Evolutionary conservation across 768 basidiomycete genomes (phyloP), one percentile per base, ranked within the genome.

Genomic region (Phaeolepiota aurea): DNA sequence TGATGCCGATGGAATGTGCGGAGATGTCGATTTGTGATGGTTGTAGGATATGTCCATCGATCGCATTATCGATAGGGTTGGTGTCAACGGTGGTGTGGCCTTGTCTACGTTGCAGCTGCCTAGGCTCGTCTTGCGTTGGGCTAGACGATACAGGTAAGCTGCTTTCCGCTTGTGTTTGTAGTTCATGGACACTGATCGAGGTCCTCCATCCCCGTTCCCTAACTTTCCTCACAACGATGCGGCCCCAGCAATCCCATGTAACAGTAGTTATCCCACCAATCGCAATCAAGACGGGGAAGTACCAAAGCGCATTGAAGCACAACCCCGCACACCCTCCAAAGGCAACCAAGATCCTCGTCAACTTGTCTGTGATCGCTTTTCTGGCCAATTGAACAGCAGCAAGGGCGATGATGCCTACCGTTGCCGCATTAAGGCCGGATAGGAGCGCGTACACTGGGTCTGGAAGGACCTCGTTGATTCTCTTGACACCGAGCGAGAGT

Each of bases 231-330:
- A 50, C 15, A 41, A 33, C 16, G 49, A 50, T 14, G 47, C 48
- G 48, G 25, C 25, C 25, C 25, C 25, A 44, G 30, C 49, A 41
- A 49, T 75, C 72, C 65, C 65, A 72, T 5, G 53, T 1, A n/a
- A 70, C 35, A 7, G 69, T 71, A 0, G 52, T 23, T 1, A 58
- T 25, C 1, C 72, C 74, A 5, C 66, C 67, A 3, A 55, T 43
- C 12, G 61, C 59, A 37, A 76, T 64, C 5, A 77, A 48, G 3
- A 65, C 55, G 1, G 74, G 74, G 45, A 69, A 66, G 40, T 71
- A 69, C 76, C 74, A 76, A 21, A 71, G 58, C 9, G 73, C 62
- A 37, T 68, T 66, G 49, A 73, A 75, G 45, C 69, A 71, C 41
- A 71, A 53, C 23, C 71, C 74, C n/a, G 65, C 65, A 20, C 62